Evolutionary conservation across 2,329 filamentous ascomycete species (phyloP).

Genomic region (Plectosphaerella plurivora): DNA sequence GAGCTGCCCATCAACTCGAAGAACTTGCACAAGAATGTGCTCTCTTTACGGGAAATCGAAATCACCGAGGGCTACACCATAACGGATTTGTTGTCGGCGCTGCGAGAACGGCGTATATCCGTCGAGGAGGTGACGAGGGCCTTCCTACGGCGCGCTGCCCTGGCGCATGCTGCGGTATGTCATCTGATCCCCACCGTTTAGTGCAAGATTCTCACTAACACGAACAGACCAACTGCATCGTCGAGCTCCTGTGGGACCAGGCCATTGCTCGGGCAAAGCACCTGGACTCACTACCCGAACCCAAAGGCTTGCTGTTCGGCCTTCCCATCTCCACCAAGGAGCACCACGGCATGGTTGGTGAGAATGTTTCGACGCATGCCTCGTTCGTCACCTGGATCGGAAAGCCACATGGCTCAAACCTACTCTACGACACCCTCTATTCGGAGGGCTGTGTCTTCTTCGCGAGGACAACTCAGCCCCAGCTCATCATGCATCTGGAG

Average conservation of each 20-base stretch:
- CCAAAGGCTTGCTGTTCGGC: constrained; percentile 33
- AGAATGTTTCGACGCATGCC: constrained; percentile 27
- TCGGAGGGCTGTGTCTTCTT: constrained; percentile 30
- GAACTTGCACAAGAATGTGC: constrained; percentile 15
- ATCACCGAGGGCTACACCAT: constrained; percentile 29
- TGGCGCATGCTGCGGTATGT: constrained; percentile 27
- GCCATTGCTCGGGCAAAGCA: constrained; percentile 25
- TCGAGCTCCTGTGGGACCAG: constrained; percentile 36
- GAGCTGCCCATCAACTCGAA: constrained; percentile 15
- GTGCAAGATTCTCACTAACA: constrained; percentile 14
- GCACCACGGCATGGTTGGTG: constrained; percentile 14
- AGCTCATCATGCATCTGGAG: constrained; percentile 28
- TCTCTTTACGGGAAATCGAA: constrained; percentile 27
- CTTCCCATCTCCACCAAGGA: constrained; percentile 18
- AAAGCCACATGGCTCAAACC: constrained; percentile 24
- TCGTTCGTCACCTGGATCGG: constrained; percentile 21
- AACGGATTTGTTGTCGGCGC: constrained; percentile 19
- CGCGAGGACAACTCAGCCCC: constrained; percentile 36
- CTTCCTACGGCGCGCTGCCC: constrained; percentile 44
- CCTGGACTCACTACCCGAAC: constrained; percentile 26
- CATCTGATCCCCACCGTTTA: constrained; percentile 26
- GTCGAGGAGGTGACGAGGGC: constrained; percentile 28
- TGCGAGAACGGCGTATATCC: constrained; percentile 19
- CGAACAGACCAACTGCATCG: constrained; percentile 25
- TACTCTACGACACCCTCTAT: constrained; percentile 23